Evolutionary conservation across 2,329 filamentous ascomycete genomes (phyloP), one percentile per base, ranked within the genome.

Genomic region (Remersonia thermophila): DNA sequence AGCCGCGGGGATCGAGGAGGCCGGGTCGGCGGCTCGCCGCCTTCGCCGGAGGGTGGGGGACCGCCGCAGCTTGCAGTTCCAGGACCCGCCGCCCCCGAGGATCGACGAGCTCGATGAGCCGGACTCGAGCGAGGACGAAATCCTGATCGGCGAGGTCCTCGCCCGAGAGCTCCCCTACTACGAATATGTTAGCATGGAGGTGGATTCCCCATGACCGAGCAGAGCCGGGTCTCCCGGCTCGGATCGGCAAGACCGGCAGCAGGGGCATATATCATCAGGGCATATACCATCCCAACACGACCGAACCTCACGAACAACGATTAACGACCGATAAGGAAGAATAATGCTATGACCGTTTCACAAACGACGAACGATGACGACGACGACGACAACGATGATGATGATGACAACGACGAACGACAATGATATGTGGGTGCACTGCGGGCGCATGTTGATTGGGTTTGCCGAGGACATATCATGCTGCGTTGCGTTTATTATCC

Each of bases 91-190:
- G 9, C 59, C 60, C 33, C 64, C 64, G 9, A 59, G 63, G 27
- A 72, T 72, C 39, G 66, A 70, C 27, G 68, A 72, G 52, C 55
- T 68, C 2, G 68, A 71, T 12, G 68, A 71, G 50, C 67, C 67
- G 9, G 59, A 63, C 38, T 67, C 65, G 16, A 61, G 59, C 39
- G 63, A 66, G 16, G 63, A 67, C 28, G 63, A 65, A 33, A 52
- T 53, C 30, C 48, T 56, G 11, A 53, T 60, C 8, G 57, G 60
- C 15, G 56, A 62, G 35, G 50, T 55, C n/a, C 54, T 69, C 13
- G 65, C 65, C 4, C 58, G 58, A 34, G 65, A 71, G 48, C 52
- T 71, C 9, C 67, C 68, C 1, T 69, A 67, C 46, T 69, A 61
- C 44, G 63, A 69, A 47, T 65, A 68, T 37, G 65, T 67, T 49